These are phyloP conservation scores for Naumovozyma castellii DNA, from an alignment of 805 yeast genomes.

Conservation along the genomic window DNA sequence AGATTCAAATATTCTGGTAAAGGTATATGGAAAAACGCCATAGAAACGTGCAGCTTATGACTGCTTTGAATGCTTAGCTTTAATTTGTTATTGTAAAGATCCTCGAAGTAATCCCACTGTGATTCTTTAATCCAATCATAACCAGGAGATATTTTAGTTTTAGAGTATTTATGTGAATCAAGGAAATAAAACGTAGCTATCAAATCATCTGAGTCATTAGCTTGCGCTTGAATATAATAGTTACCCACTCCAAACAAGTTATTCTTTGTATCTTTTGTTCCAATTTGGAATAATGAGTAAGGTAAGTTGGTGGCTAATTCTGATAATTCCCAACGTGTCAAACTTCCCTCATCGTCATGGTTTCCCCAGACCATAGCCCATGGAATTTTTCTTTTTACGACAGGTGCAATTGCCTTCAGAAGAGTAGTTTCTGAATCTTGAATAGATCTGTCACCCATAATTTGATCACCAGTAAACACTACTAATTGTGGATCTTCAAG, in stretches of 20 bases:
- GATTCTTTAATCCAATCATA: slow-evolving; percentile 77
- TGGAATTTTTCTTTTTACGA: slow-evolving; percentile 60
- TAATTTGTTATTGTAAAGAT: slow-evolving; percentile 22
- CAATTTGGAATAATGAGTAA: slow-evolving; percentile 48
- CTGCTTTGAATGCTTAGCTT: slow-evolving; percentile 28
- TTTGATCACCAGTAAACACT: slow-evolving; percentile 84
- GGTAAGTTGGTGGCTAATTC: slow-evolving; percentile 50
- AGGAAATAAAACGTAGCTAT: slow-evolving; percentile 61
- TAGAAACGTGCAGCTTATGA: slow-evolving; percentile 40
- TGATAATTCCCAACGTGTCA: slow-evolving; percentile 54
- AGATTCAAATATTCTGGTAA: slow-evolving; percentile 67
- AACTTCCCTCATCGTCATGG: slow-evolving; percentile 84
- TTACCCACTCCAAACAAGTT: slow-evolving; percentile 75
- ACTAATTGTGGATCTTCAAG: slow-evolving; percentile 76
- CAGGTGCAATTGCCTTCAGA: slow-evolving; percentile 66
- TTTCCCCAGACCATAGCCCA: slow-evolving; percentile 84
- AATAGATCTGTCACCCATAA: slow-evolving; percentile 61
- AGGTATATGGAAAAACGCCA: slow-evolving; percentile 96
- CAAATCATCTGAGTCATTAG: slow-evolving; percentile 32
- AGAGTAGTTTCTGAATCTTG: slow-evolving; percentile 78
- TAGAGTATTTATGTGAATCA: slow-evolving; percentile 75
- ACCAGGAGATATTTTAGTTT: slow-evolving; percentile 53
- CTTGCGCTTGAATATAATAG: slow-evolving; percentile 45
- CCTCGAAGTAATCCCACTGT: slow-evolving; percentile 52
- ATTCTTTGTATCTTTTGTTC: slow-evolving; percentile 43